These are phyloP conservation scores for Aspergillus sp. DNA, from an alignment of 2,329 filamentous ascomycete species.

Conservation along the genomic window DNA sequence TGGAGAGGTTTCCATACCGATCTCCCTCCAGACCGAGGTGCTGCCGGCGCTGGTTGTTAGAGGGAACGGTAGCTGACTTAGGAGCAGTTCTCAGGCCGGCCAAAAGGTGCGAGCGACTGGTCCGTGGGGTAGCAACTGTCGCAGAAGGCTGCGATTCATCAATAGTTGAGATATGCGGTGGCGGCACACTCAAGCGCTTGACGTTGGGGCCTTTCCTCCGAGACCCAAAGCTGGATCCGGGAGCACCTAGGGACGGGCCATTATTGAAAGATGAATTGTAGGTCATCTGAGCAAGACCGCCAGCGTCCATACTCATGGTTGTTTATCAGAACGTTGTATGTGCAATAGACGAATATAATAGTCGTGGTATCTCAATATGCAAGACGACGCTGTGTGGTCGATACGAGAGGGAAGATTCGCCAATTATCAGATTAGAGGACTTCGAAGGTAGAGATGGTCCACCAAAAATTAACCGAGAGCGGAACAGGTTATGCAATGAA, in stretches of 20 bases:
- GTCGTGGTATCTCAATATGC: conserved; percentile 25
- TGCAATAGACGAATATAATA: conserved; percentile 24
- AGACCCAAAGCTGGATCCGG: conserved; percentile 78
- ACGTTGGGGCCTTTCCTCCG: conserved; percentile 81
- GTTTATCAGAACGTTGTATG: conserved; percentile 29
- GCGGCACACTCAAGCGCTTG: conserved; percentile 80
- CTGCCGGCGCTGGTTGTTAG: conserved; percentile 62
- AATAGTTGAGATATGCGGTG: conserved; percentile 68
- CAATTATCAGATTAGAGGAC: conserved; percentile 34
- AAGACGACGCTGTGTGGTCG: conserved; percentile 10
- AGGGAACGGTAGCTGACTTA: conserved; percentile 75
- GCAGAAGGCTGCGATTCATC: conserved; percentile 66
- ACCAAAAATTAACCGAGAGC: conserved; percentile 14
- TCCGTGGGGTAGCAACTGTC: conserved; percentile 77
- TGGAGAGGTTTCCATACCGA: conserved; percentile 47
- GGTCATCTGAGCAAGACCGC: conserved; percentile 99
- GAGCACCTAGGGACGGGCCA: conserved; percentile 68
- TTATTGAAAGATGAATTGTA: conserved; percentile 73
- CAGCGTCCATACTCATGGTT: conserved; percentile 72
- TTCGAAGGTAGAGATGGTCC: conserved; percentile 19
- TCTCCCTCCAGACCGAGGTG: conserved; percentile 48
- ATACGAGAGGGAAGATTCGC: conserved; percentile 8
- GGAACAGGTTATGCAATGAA: conserved; percentile 16
- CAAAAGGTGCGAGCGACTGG: conserved; percentile 90
- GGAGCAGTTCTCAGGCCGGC: conserved; percentile 91